Conservation (phyloP, 164 flowering plant species). For the Pachysandra terminalis region DNA sequence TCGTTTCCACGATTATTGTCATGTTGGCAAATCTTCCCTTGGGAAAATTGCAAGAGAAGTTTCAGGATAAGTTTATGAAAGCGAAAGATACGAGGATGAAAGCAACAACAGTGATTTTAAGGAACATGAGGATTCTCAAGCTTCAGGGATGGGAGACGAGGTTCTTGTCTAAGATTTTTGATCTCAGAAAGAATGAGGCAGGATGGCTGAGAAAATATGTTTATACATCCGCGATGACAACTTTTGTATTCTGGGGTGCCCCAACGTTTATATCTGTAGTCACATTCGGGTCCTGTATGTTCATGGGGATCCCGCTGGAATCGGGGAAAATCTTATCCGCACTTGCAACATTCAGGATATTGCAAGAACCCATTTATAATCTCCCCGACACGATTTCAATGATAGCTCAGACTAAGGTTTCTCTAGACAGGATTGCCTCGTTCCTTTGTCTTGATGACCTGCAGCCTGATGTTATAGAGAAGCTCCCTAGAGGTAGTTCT, state of each 20-base stretch:
- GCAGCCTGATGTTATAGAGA: conserved; percentile 39
- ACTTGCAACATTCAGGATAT: conserved; percentile 71
- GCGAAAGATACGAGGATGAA: conserved; percentile 75
- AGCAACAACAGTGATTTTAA: conserved; percentile 58
- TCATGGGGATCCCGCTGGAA: conserved; percentile 57
- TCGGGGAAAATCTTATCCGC: conserved; percentile 72
- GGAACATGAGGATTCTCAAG: conserved; percentile 83
- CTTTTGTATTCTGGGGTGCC: conserved; percentile 58
- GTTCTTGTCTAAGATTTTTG: conserved; percentile 50
- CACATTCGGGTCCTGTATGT: conserved; percentile 55
- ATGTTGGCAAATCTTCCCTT: conserved; percentile 62
- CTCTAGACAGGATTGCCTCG: conserved; percentile 60
- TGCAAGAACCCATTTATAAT: conserved; percentile 61
- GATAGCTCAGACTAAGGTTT: conserved; percentile 69
- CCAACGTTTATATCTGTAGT: conserved; percentile 63
- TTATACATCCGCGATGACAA: conserved; percentile 34
- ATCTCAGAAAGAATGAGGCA: conserved; percentile 47
- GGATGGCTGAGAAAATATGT: conserved; percentile 55
- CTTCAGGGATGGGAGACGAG: conserved; percentile 83
- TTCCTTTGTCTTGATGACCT: conserved; percentile 60
- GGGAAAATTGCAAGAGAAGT: conserved; percentile 44
- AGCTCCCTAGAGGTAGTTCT: conserved; percentile 37
- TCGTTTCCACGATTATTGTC: conserved; percentile 45
- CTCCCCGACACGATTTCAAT: conserved; percentile 64
- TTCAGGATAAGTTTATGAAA: conserved; percentile 55